phyloP scores from a whole-genome alignment of 345 rosid genomes.

The Mercurialis annua region DNA sequence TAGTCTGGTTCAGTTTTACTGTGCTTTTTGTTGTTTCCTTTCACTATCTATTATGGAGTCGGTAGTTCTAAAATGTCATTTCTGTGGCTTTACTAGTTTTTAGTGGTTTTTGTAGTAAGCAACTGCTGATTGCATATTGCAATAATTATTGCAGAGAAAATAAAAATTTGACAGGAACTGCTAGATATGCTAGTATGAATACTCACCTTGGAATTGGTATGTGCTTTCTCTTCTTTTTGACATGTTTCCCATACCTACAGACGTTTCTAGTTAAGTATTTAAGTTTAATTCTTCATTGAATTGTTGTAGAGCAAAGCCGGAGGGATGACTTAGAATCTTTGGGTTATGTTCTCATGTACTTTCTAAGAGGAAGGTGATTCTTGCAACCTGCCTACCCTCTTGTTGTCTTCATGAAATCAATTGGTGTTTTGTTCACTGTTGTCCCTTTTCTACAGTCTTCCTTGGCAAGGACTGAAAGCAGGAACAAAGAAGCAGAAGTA shows the following conservation, averaged over 20 bases:
- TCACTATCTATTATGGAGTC: no score
- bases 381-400: conserved; percentile 15
- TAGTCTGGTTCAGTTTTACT: neutral
- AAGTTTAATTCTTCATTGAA: neutral
- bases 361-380: conserved; percentile 78
- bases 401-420: neutral
- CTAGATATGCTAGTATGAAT: conserved; percentile 96
- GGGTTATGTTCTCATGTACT: conserved; percentile 94
- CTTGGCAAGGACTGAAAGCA: conserved; percentile 96
- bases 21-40: neutral
- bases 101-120: neutral
- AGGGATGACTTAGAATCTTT: conserved; percentile 95
- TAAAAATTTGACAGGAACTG: conserved; percentile 91
- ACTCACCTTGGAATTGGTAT: conserved; percentile 94
- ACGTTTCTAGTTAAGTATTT: neutral
- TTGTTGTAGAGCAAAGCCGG: conserved; percentile 78
- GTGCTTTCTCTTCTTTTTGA: conserved; percentile 3
- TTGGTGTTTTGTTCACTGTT: conserved; percentile 15
- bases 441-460: conserved; percentile 52
- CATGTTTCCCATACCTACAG: neutral
- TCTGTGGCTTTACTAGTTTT: neutral
- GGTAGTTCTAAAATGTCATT: neutral
- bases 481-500: conserved; percentile 93
- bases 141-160: conserved; percentile 57
- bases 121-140: neutral